These are phyloP conservation scores for Fragosphaeria purpurea DNA, from an alignment of 2,329 filamentous ascomycete genomes.

Conservation along the genomic window DNA sequence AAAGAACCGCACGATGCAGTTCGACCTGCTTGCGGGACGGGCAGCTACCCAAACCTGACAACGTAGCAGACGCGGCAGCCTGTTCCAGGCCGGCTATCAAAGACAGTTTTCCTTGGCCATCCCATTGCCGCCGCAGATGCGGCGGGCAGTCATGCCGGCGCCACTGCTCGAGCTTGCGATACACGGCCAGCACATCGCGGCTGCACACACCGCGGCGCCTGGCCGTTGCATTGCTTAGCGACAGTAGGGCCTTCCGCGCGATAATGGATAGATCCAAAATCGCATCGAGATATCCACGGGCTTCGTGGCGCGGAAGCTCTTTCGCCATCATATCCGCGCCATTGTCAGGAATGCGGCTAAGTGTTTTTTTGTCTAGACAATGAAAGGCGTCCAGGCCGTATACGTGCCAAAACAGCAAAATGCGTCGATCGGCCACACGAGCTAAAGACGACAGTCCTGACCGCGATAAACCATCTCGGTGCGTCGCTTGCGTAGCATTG, in stretches of 20 bases:
- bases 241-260: slow-evolving; percentile 9
- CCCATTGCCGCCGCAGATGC: slow-evolving; percentile 3
- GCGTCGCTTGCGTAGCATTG: no score
- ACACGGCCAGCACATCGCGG: slow-evolving; percentile 5
- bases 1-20: slow-evolving; percentile 13
- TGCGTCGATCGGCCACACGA: slow-evolving; percentile 10
- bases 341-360: slow-evolving; percentile 12
- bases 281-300: slow-evolving; percentile 14
- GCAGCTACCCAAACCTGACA: not conserved
- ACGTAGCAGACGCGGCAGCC: not conserved
- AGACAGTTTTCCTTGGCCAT: not conserved
- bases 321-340: not conserved
- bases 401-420: slow-evolving; percentile 14
- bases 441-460: not conserved
- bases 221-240: slow-evolving; percentile 7
- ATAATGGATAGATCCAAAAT: slow-evolving; percentile 14
- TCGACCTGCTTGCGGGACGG: not conserved
- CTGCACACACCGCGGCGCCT: slow-evolving; percentile 7
- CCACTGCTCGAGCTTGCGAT: slow-evolving; percentile 6
- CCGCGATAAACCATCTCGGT: no score
- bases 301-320: not conserved
- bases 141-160: slow-evolving; percentile 3
- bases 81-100: not conserved
- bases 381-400: slow-evolving; percentile 15
- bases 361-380: slow-evolving; percentile 13